Percentiles rank a stretch among this genome's conserved stretches.
phyloP scores from a whole-genome alignment of 2,329 filamentous ascomycete species.

The Corinectria fuckeliana region DNA sequence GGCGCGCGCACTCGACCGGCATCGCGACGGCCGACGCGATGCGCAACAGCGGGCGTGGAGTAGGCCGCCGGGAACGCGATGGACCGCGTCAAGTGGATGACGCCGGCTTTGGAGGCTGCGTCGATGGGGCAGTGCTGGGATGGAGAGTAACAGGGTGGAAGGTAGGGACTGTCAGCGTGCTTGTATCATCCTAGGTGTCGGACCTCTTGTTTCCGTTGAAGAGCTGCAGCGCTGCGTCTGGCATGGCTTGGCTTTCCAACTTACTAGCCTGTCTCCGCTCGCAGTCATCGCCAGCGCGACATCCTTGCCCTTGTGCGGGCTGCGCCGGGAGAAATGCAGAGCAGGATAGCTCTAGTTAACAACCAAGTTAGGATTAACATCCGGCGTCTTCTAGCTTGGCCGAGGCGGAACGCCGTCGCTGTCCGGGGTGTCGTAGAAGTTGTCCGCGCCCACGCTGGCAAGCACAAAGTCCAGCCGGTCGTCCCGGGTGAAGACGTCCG shows the following conservation, averaged over 20 bases:
- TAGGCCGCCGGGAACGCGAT: conserved; percentile 38
- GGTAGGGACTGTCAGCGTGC: background rate
- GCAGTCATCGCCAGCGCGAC: conserved; percentile 40
- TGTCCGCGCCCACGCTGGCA: conserved; percentile 20
- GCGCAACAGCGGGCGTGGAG: conserved; percentile 39
- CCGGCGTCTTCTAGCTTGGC: conserved; percentile 37
- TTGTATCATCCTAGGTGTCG: background rate
- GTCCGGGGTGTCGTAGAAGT: conserved; percentile 18
- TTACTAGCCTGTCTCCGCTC: conserved; percentile 39
- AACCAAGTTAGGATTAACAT: conserved; percentile 46
- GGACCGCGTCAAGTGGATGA: conserved; percentile 44
- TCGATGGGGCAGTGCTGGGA: conserved; percentile 42
- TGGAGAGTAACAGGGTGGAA: conserved; percentile 31
- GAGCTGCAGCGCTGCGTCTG: background rate
- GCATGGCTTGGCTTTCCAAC: conserved; percentile 1
- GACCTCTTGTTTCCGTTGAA: too few species aligned
- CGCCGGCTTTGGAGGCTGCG: conserved; percentile 42
- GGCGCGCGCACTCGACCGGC: conserved; percentile 32
- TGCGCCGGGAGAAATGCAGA: conserved; percentile 48
- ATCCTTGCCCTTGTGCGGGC: conserved; percentile 26
- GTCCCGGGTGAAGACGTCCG: background rate
- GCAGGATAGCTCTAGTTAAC: conserved; percentile 49
- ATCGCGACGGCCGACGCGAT: conserved; percentile 38
- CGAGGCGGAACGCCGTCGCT: conserved; percentile 17
- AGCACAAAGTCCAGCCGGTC: conserved; percentile 20